phyloP scores from a whole-genome alignment of 805 yeast species.

The Teunomyces panamensis region DNA sequence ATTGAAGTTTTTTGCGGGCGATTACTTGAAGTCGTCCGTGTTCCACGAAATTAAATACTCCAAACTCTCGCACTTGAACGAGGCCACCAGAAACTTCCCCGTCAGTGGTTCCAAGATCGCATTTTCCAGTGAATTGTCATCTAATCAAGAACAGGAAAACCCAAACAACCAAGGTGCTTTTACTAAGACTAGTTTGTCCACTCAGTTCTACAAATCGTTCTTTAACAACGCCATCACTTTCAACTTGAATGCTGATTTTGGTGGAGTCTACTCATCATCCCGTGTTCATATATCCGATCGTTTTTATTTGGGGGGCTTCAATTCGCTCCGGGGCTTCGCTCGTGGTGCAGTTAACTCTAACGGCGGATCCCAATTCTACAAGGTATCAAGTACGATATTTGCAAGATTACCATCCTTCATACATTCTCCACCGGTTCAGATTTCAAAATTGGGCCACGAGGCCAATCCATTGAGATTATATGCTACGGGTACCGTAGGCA shows the following conservation, averaged over 20 bases:
- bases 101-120: constrained; percentile 59
- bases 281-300: constrained; percentile 63
- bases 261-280: constrained; percentile 46
- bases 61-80: constrained; percentile 19
- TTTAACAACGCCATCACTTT: constrained; percentile 47
- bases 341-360: constrained; percentile 66
- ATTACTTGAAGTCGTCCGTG: constrained; percentile 33
- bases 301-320: constrained; percentile 79
- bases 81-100: constrained; percentile 29
- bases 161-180: constrained; percentile 22
- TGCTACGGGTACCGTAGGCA: constrained; percentile 65
- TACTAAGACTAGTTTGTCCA: constrained; percentile 31
- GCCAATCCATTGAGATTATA: constrained; percentile 49
- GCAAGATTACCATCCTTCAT: constrained; percentile 53
- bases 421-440: constrained; percentile 15
- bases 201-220: constrained; percentile 39
- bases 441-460: constrained; percentile 12
- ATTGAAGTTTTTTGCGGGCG: constrained; percentile 31
- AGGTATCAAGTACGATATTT: constrained; percentile 57
- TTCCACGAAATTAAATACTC: constrained; percentile 23
- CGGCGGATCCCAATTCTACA: constrained; percentile 67
- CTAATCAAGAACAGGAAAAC: constrained; percentile 28
- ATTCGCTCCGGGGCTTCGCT: constrained; percentile 68
- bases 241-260: constrained; percentile 49
- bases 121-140: constrained; percentile 51